Conservation (phyloP, 352 stramenopile genomes). For the Phytopythium cucurbitacearum region DNA sequence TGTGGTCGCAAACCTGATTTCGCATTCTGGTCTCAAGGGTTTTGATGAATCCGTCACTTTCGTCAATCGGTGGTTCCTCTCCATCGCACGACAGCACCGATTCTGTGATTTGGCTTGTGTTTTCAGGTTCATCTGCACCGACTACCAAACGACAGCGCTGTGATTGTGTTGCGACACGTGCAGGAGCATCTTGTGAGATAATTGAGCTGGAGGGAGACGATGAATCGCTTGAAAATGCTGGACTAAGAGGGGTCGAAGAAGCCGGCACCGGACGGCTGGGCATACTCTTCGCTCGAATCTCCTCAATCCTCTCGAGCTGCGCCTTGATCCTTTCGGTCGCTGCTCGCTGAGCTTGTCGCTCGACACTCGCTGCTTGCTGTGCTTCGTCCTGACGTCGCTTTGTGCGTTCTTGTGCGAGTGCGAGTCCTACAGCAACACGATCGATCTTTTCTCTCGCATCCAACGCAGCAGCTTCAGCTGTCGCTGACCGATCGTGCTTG, state of each 20-base stretch:
- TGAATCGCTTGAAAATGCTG: neutral
- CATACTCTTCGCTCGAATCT: constrained; percentile 18
- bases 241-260: no score
- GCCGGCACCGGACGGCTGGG: neutral
- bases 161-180: no score
- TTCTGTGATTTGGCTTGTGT: constrained; percentile 9
- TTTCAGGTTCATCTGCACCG: neutral
- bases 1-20: constrained; percentile 5
- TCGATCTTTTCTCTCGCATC: constrained; percentile 16
- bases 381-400: constrained; percentile 22
- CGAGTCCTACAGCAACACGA: constrained; percentile 32
- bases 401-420: constrained; percentile 30
- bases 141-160: no score
- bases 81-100: constrained; percentile 9
- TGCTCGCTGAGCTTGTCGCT: constrained; percentile 18
- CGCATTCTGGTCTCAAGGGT: constrained; percentile 15
- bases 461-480: constrained; percentile 9
- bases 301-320: constrained; percentile 40
- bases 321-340: constrained; percentile 22
- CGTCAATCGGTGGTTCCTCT: neutral
- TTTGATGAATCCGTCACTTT: constrained; percentile 14
- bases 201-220: neutral
- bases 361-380: constrained; percentile 14
- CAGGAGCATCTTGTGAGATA: no score
- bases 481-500: constrained; percentile 2